A percentile compares a stretch with the other conserved stretches of the same genome.
Evolutionary conservation across 2,329 filamentous ascomycete species (phyloP).

Genomic region (Fusarium subtropicale): DNA sequence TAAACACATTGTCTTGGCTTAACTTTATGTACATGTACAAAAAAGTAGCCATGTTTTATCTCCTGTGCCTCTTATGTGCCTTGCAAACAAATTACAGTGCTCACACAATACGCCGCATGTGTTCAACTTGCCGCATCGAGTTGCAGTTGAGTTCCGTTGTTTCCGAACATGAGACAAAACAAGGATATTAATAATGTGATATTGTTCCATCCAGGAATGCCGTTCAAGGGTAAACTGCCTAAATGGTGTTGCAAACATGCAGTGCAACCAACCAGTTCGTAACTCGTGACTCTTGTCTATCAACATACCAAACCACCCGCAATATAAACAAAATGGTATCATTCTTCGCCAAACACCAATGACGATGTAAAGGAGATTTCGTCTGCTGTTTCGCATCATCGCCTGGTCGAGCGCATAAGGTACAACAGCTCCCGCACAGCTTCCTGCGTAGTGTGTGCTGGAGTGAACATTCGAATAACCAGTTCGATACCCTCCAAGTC

Average conservation of each 20-base stretch:
- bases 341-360: not conserved
- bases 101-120: constrained; percentile 17
- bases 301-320: not conserved
- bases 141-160: constrained; percentile 14
- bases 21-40: not conserved
- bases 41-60: not conserved
- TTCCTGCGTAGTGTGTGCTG: not conserved
- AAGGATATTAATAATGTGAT: not conserved
- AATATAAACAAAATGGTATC: not conserved
- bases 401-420: not conserved
- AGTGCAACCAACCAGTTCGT: not conserved
- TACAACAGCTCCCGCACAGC: constrained; percentile 1
- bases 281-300: not conserved
- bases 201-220: not conserved
- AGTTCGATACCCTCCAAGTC: constrained; percentile 1
- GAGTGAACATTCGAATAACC: not conserved
- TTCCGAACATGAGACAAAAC: constrained; percentile 19
- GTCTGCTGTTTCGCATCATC: not conserved
- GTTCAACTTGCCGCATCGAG: constrained; percentile 4
- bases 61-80: constrained; percentile 16
- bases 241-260: constrained; percentile 4
- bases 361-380: not conserved
- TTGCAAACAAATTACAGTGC: constrained; percentile 18
- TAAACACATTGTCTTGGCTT: constrained; percentile 5
- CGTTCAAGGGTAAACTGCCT: constrained; percentile 10